phyloP scores from a whole-genome alignment of 805 yeast genomes.

The Lachancea cidri region DNA sequence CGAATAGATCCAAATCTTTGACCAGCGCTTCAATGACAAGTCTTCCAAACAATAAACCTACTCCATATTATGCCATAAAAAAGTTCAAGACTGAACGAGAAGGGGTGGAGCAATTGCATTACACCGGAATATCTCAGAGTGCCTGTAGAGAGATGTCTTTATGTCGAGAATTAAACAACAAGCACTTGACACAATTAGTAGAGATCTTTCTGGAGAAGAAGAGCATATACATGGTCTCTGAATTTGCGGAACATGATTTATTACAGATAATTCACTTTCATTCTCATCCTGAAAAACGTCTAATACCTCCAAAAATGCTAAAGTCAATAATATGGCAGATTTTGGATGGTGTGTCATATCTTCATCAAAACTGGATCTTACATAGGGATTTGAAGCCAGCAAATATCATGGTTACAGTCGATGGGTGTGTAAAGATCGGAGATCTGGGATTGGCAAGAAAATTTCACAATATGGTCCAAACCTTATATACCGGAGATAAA shows the following conservation, averaged over 20 bases:
- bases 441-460: conserved; percentile 89
- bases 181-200: conserved; percentile 70
- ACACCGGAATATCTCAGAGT: conserved; percentile 92
- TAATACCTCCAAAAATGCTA: conserved; percentile 72
- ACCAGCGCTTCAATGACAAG: conserved; percentile 1
- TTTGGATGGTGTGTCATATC: conserved; percentile 79
- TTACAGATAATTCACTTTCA: conserved; percentile 92
- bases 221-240: conserved; percentile 90
- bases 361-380: conserved; percentile 94
- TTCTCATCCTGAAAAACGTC: conserved; percentile 77
- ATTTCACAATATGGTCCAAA: conserved; percentile 80
- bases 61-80: conserved; percentile 72
- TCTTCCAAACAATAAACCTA: conserved; percentile 9
- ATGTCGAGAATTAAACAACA: conserved; percentile 79
- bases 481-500: conserved; percentile 86
- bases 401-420: conserved; percentile 87
- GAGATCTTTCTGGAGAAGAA: conserved; percentile 86
- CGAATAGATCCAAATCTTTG: background rate
- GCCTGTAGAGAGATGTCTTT: conserved; percentile 96
- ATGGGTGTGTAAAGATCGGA: conserved; percentile 92
- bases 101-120: conserved; percentile 74
- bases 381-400: conserved; percentile 98
- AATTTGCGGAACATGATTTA: conserved; percentile 93
- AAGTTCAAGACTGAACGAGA: conserved; percentile 93
- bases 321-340: conserved; percentile 92